Evolutionary conservation across 192 early-diverging fungal genomes (phyloP), one percentile per base, ranked within the genome.

Genomic region (Lobosporangium transversale): DNA sequence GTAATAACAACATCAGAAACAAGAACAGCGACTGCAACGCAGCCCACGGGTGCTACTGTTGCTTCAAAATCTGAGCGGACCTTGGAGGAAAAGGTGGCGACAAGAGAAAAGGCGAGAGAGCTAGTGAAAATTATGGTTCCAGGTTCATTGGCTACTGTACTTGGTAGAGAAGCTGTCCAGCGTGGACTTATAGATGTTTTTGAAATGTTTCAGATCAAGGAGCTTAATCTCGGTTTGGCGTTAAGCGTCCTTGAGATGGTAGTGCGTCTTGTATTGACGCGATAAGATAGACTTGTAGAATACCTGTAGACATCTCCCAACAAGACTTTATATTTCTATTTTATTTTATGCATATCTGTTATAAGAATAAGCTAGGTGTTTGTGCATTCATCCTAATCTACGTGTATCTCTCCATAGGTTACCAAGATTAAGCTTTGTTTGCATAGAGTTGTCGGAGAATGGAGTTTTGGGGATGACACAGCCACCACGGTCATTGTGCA

Each of bases 131-230:
- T 62, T 44, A 76, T 76, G 73, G 24, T 76, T 0, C 73, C 73
- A 0, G 64, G 58, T 1, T 76, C 73, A 1, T 27, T 76, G 43
- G 64, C 66, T 0, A 62, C 73, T 0, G 73, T 76, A 2, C 47
- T 76, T 1, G 73, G 73, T 14, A 53, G 33, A 17, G 73, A 76
- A 35, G 64, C 73, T 11, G 73, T 76, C 1, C 52, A 53, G 20
- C 50, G 73, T 1, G 73, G 73, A 10, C 24, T 76, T 52, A 45
- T 66, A 0, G 73, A 76, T 27, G 73, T 76, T 0, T 76, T 76
- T 66, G 73, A 76, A 36, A 66, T 76, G 64, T 57, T 76, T 50
- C 73, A 76, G 53, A 67, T 67, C 64, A 76, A 76, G 36, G 73
- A 76, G 36, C 31, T 76, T 32, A 76, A 76, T 53, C 33, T 67